Conservation (phyloP, 73 alveolate genomes). For the Blepharisma japonicum region DNA sequence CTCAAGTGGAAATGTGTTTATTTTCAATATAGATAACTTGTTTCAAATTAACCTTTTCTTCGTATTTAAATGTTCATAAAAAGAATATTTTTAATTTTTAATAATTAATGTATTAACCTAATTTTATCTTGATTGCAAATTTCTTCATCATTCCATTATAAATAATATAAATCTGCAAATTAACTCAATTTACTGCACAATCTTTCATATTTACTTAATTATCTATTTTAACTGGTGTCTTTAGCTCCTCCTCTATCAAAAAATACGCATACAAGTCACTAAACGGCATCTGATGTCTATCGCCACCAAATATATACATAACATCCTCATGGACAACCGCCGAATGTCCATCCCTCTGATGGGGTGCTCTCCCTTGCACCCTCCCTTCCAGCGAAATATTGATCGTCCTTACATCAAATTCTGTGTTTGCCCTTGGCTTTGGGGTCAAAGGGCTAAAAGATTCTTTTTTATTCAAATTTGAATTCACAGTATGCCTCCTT, state of each 20-base stretch:
- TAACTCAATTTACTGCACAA: too few species aligned
- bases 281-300: constrained; percentile 96
- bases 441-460: constrained; percentile 50
- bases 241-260: constrained; percentile 28
- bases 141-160: too few species aligned
- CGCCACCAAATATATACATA: constrained; percentile 44
- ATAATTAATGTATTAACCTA: too few species aligned
- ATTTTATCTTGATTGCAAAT: too few species aligned
- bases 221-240: not conserved
- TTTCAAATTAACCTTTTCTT: too few species aligned
- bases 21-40: too few species aligned
- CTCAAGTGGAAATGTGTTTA: too few species aligned
- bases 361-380: constrained; percentile 38
- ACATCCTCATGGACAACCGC: constrained; percentile 20
- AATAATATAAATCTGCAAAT: too few species aligned
- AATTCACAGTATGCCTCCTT: constrained; percentile 4
- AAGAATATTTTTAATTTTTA: too few species aligned
- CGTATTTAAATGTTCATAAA: too few species aligned
- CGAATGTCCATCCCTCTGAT: constrained; percentile 34
- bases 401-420: constrained; percentile 34
- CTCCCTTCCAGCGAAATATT: constrained; percentile 43
- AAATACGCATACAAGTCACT: constrained; percentile 83
- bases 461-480: constrained; percentile 50
- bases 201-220: too few species aligned
- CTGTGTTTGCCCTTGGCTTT: constrained; percentile 34